Conservation (phyloP, 805 yeast species). For the Saturnispora serradocipensis region DNA sequence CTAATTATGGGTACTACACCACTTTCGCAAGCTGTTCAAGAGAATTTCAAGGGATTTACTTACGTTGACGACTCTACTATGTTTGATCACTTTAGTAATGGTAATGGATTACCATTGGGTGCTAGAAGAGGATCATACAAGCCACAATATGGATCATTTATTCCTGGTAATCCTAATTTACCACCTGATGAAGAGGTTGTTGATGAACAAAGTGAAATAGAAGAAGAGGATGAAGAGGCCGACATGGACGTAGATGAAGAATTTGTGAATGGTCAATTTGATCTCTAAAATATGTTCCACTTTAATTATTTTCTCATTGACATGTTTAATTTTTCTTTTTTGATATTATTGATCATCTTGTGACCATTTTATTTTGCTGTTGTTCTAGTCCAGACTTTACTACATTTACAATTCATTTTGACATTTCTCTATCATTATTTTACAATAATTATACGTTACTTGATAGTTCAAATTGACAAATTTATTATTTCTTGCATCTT, state of each 20-base stretch:
- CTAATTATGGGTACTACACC: constrained; percentile 67
- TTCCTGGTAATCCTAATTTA: constrained; percentile 69
- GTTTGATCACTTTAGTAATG: constrained; percentile 60
- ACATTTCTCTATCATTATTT: background rate
- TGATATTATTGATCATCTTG: background rate
- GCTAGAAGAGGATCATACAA: constrained; percentile 32
- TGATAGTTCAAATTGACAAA: background rate
- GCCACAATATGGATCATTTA: constrained; percentile 52
- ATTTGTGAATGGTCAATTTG: constrained; percentile 85
- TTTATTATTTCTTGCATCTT: background rate
- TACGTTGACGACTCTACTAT: constrained; percentile 90
- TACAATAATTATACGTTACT: background rate
- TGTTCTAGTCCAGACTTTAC: background rate
- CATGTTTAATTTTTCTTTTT: background rate
- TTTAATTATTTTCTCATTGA: background rate
- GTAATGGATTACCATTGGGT: constrained; percentile 19
- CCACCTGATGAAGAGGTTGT: constrained; percentile 82
- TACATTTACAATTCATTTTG: background rate
- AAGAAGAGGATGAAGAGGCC: constrained; percentile 32
- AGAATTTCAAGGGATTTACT: constrained; percentile 93
- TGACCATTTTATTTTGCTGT: background rate
- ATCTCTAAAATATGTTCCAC: constrained; percentile 36
- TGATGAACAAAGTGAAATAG: constrained; percentile 52
- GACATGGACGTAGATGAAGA: constrained; percentile 50
- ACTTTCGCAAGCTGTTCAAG: constrained; percentile 89